Evolutionary conservation across 495 filamentous ascomycete species (phyloP), one percentile per base, ranked within the genome.

Genomic region (Bombardia bombarda): DNA sequence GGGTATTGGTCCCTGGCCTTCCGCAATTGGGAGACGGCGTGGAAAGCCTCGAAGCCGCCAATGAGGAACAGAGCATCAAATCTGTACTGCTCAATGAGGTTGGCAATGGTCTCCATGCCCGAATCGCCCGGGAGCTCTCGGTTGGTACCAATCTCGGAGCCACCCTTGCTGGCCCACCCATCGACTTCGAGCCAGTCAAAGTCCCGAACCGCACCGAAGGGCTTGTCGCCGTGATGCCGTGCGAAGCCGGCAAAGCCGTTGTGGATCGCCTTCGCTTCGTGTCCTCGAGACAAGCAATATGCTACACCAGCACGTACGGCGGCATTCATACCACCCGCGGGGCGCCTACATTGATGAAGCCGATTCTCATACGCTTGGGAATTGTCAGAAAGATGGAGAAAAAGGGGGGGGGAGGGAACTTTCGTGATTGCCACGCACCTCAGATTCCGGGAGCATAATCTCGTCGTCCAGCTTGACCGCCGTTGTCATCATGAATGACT

Each of bases 311-410:
- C 92, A 40, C 93, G 82, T 14, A 94, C 94, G 17, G 93, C 90
- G 32, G 90, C 87, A 65, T 99, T 99, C 82, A 99, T 96, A 58
- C 93, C 93, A 55, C 92, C 93, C n/a, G 93, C 93, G 93, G 93
- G 21, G 93, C 93, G 50, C 93, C 93, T 43, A 98, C 88, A 55
- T 99, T 94, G 58, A 99, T 84, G 49, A 97, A 90, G 6, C 84
- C 92, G 53, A 99, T 87, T 28, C 79, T 80, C 87, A 96, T 89
- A 52, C 81, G 81, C 86, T 93, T 41, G 8, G 22, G 7, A 12
- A 4, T 16, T 38, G 67, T 45, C 70, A 51, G 14, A 40, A 16
- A 10, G 16, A 7, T 18, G 16, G 17, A 17, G 2, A 12, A 8
- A 4, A 7, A 34, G 17, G 34, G 20, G 16, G 2, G 7, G 38